phyloP scores from a whole-genome alignment of 208 protist genomes.

The Acanthamoeba sp. region DNA sequence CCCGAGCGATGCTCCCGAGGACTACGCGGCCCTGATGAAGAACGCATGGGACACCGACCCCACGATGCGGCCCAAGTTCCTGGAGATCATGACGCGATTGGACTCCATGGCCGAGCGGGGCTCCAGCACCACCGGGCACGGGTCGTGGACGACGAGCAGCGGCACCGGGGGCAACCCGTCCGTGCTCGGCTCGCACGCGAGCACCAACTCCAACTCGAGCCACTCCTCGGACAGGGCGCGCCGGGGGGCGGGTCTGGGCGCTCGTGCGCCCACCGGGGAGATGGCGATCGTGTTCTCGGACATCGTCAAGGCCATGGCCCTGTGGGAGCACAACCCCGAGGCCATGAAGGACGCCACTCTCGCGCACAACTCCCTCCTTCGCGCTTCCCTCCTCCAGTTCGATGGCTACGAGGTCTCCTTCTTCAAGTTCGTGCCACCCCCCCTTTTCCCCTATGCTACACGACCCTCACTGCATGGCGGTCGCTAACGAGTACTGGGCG shows the following conservation, averaged over 20 bases:
- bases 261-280: neutral
- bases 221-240: neutral
- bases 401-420: slow-evolving; percentile 36
- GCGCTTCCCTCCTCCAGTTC: neutral
- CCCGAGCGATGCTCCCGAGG: neutral
- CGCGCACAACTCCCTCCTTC: slow-evolving; percentile 16
- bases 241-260: neutral
- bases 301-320: neutral
- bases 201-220: neutral
- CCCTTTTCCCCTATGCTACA: neutral
- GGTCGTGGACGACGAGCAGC: slow-evolving; percentile 36
- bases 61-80: slow-evolving; percentile 49
- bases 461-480: too few relatives aligned
- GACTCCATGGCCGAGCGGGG: neutral
- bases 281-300: slow-evolving; percentile 65
- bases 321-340: slow-evolving; percentile 50
- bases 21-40: neutral
- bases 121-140: slow-evolving; percentile 19
- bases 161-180: neutral
- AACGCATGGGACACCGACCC: slow-evolving; percentile 29
- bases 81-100: slow-evolving; percentile 41
- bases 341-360: slow-evolving; percentile 73
- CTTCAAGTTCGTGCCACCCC: neutral
- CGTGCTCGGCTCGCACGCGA: neutral
- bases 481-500: too few relatives aligned